Evolutionary conservation across 176 grass and related monocot species (phyloP), one percentile per base, ranked within the genome.

Genomic region (Hsuehochloa calcarea): DNA sequence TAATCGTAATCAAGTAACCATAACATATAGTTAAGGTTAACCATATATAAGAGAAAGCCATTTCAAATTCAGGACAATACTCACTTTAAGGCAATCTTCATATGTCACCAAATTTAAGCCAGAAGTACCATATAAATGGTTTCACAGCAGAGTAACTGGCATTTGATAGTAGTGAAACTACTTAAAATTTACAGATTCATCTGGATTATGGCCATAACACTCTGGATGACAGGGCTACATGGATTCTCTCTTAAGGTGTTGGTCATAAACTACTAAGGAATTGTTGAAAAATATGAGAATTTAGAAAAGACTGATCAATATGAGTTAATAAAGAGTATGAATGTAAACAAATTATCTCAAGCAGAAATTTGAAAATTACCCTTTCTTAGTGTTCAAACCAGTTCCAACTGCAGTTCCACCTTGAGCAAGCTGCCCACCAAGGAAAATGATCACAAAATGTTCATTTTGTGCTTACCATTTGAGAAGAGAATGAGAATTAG

Each of bases 371-470:
- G 19, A 17, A 79, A 61, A 74, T 83, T 96, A 96, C 93, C 96
- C 96, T 67, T 89, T 96, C 89, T 99, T 96, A 64, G 96, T 92
- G 90, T 96, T 99, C 86, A 99, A 91, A 39, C 96, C 96, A 68
- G 96, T 99, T 60, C 96, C 96, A 79, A 99, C 96, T 52, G 96
- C 96, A 82, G 96, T 99, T 61, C 96, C 96, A 89, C 96, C 96
- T 99, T 99, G 96, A 71, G 96, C 96, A 82, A 99, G 96, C 96
- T 96, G 86, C 82, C 60, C 50, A 76, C 35, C 5, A 87, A 78
- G 31, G 75, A 23, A 78, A 76, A 73, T 80, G 70, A 50, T 90
- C 50, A 45, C 46, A 40, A 84, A 39, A 61, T 65, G 15, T 22
- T 84, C 37, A 80, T 50, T 61, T 54, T 67, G 75, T 22, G n/a